Percentiles rank a stretch among this genome's conserved stretches.
Evolutionary conservation across 1,139 yeast genomes (phyloP).

Genomic region (Groenewaldozyma auringiensis): DNA sequence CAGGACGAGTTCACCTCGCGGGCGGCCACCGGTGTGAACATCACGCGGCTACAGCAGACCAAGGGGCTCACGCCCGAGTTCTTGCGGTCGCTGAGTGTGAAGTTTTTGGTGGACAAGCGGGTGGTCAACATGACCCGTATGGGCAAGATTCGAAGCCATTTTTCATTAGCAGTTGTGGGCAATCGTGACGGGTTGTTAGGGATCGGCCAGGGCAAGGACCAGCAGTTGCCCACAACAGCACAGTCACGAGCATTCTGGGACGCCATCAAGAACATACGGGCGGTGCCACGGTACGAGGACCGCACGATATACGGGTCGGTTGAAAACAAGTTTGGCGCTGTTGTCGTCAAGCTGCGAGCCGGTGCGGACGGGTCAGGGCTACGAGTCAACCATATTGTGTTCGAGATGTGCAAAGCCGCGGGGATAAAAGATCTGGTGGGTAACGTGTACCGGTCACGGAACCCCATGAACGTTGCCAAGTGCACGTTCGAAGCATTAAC

Average conservation of each 20-base stretch:
- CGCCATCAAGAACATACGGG: conserved; percentile 78
- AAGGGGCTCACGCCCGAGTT: conserved; percentile 70
- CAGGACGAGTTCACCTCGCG: conserved; percentile 25
- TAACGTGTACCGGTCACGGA: conserved; percentile 84
- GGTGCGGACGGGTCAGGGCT: conserved; percentile 95
- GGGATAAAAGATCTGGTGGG: conserved; percentile 94
- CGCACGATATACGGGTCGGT: conserved; percentile 86
- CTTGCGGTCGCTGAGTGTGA: conserved; percentile 54
- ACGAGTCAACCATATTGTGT: conserved; percentile 83
- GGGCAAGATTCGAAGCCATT: conserved; percentile 84
- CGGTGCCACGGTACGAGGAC: conserved; percentile 80
- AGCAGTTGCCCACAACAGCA: conserved; percentile 71
- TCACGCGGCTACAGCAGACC: conserved; percentile 36
- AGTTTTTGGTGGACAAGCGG: conserved; percentile 45
- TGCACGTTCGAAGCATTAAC: conserved; percentile 82
- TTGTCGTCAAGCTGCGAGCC: conserved; percentile 68
- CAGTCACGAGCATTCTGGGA: conserved; percentile 86
- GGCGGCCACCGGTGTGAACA: conserved; percentile 39
- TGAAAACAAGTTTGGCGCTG: conserved; percentile 80
- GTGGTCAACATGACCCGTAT: conserved; percentile 91
- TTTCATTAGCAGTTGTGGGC: conserved; percentile 85
- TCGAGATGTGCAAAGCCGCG: conserved; percentile 87
- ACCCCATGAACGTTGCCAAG: conserved; percentile 90
- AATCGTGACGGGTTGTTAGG: conserved; percentile 93
- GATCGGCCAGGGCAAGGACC: conserved; percentile 88